Percentiles rank a stretch among this genome's conserved stretches.
phyloP scores from a whole-genome alignment of 768 basidiomycete genomes.

The Grammothele lineata region DNA sequence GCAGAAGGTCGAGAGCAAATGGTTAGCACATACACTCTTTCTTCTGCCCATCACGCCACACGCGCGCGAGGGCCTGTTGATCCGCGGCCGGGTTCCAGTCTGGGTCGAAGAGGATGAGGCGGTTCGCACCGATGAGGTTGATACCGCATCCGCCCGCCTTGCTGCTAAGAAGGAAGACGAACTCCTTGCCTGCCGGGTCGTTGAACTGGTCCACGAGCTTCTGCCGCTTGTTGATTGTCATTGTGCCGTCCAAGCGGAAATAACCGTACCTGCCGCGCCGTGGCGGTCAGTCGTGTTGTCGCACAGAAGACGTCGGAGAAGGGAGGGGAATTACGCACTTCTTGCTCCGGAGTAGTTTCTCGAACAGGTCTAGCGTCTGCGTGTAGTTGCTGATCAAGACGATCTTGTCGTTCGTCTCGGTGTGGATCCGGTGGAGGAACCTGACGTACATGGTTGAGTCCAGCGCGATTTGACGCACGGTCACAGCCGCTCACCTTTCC shows the following conservation, averaged over 20 bases:
- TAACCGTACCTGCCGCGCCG: constrained; percentile 68
- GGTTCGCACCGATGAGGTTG: constrained; percentile 94
- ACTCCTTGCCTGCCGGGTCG: constrained; percentile 88
- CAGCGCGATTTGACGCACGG: too few species aligned
- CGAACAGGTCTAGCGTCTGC: constrained; percentile 90
- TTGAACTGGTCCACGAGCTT: constrained; percentile 97
- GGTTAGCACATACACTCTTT: constrained; percentile 80
- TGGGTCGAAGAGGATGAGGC: constrained; percentile 93
- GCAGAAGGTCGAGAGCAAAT: background rate
- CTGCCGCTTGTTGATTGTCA: constrained; percentile 88
- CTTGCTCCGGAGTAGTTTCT: constrained; percentile 80
- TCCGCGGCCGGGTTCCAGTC: constrained; percentile 99
- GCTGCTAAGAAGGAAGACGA: constrained; percentile 89
- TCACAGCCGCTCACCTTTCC: constrained; percentile 86
- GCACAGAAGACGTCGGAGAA: background rate
- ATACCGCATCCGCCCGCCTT: constrained; percentile 97
- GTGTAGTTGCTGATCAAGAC: constrained; percentile 97
- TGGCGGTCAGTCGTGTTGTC: background rate
- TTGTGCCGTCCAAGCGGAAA: constrained; percentile 92
- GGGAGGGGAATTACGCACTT: too few species aligned
- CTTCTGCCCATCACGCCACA: constrained; percentile 99
- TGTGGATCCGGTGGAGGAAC: constrained; percentile 79
- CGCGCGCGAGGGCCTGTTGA: constrained; percentile 96
- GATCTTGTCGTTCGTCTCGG: constrained; percentile 88
- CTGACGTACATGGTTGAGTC: too few species aligned